phyloP scores from a whole-genome alignment of 805 yeast genomes.

The Clavispora fructus region DNA sequence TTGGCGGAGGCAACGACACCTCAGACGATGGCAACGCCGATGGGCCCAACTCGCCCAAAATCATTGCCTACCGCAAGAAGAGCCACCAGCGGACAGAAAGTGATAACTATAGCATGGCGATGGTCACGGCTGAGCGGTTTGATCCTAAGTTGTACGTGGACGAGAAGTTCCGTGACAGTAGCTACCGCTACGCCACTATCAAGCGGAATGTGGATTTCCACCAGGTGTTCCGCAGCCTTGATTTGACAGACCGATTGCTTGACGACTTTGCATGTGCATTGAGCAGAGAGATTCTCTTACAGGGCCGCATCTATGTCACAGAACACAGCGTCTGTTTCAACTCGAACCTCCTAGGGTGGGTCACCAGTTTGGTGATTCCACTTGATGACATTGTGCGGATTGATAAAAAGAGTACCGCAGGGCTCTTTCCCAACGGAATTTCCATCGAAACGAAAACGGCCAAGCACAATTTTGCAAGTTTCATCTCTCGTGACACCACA shows the following conservation, averaged over 20 bases:
- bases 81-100: constrained; percentile 31
- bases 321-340: constrained; percentile 79
- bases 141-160: constrained; percentile 49
- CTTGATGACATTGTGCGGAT: constrained; percentile 64
- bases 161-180: constrained; percentile 54
- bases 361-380: constrained; percentile 70
- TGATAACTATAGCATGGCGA: constrained; percentile 4
- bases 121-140: constrained; percentile 7
- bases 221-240: constrained; percentile 60
- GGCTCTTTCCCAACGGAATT: constrained; percentile 87
- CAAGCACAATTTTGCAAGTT: constrained; percentile 80
- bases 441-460: constrained; percentile 58
- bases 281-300: constrained; percentile 77
- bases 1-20: not conserved
- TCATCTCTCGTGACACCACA: constrained; percentile 75
- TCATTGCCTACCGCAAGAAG: constrained; percentile 35
- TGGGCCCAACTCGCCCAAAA: constrained; percentile 26
- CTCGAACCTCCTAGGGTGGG: constrained; percentile 86
- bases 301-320: constrained; percentile 81
- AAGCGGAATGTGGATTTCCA: constrained; percentile 65
- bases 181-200: constrained; percentile 58
- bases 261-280: constrained; percentile 91
- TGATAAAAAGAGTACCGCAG: constrained; percentile 83
- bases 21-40: constrained; percentile 1
- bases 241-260: constrained; percentile 63